Evolutionary conservation across 1,284 basidiomycete genomes (phyloP).

Genomic region (Cerioporus squamosus): DNA sequence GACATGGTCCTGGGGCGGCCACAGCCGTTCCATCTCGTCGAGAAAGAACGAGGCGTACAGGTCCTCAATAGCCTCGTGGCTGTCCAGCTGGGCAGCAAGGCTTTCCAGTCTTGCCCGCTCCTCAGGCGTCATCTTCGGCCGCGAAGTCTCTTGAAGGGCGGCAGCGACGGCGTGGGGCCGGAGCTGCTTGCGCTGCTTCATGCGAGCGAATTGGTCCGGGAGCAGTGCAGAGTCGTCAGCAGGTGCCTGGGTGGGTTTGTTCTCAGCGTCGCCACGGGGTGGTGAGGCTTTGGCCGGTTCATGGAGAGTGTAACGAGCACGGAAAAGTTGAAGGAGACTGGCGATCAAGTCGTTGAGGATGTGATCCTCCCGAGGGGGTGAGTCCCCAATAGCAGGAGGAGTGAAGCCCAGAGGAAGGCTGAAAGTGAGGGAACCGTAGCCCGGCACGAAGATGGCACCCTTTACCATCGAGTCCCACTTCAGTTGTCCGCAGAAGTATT

Average conservation of each 20-base stretch:
- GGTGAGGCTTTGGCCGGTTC: neutral
- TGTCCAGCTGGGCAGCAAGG: neutral
- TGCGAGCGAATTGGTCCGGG: neutral
- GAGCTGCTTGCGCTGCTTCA: neutral
- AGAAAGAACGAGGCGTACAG: neutral
- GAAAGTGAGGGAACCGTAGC: neutral
- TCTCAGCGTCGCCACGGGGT: no score
- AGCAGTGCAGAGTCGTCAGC: no score
- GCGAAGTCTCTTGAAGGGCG: neutral
- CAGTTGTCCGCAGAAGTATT: neutral
- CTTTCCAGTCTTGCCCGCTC: neutral
- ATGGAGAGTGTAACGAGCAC: neutral
- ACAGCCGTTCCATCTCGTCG: neutral
- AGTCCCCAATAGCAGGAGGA: no score
- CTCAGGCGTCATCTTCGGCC: neutral
- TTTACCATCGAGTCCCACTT: neutral
- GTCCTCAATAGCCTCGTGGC: neutral
- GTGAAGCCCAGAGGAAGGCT: no score
- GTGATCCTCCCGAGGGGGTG: neutral
- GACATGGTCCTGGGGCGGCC: neutral
- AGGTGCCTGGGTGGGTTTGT: no score
- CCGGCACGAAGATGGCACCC: neutral
- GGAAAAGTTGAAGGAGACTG: neutral
- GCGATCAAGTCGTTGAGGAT: neutral
- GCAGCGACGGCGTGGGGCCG: neutral